Evolutionary conservation across 129 eudicot genomes (phyloP).

Genomic region (Erigeron canadensis): DNA sequence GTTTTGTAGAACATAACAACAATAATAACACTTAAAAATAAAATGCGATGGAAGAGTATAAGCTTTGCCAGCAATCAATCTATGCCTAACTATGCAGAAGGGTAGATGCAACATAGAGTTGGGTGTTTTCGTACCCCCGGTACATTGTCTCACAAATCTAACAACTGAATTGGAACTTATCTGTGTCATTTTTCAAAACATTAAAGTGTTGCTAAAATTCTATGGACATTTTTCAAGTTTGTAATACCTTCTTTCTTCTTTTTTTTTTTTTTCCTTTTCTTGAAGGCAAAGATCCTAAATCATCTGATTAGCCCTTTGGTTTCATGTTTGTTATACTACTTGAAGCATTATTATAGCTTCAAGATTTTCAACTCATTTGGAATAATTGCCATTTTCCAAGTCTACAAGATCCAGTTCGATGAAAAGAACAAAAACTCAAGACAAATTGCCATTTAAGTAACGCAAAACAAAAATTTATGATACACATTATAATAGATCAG

Average conservation of each 20-base stretch:
- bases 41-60: too few relatives aligned
- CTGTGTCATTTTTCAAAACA: neutral
- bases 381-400: neutral
- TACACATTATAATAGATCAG: conserved; percentile 23
- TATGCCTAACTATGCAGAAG: neutral
- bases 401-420: neutral
- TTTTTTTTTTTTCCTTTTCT: too few relatives aligned
- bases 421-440: neutral
- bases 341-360: neutral
- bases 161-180: neutral
- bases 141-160: neutral
- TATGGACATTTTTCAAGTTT: too few relatives aligned
- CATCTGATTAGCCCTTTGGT: too few relatives aligned
- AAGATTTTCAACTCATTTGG: neutral
- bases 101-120: neutral
- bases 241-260: too few relatives aligned
- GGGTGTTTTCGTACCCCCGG: neutral
- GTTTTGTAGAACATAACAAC: too few relatives aligned
- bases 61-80: too few relatives aligned
- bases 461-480: conserved; percentile 2
- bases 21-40: too few relatives aligned
- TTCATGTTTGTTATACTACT: too few relatives aligned
- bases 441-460: neutral
- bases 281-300: too few relatives aligned
- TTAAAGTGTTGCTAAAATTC: neutral